Evolutionary conservation across 2,329 filamentous ascomycete genomes (phyloP), one percentile per base, ranked within the genome.

Genomic region (Penicillium hesseltinei): DNA sequence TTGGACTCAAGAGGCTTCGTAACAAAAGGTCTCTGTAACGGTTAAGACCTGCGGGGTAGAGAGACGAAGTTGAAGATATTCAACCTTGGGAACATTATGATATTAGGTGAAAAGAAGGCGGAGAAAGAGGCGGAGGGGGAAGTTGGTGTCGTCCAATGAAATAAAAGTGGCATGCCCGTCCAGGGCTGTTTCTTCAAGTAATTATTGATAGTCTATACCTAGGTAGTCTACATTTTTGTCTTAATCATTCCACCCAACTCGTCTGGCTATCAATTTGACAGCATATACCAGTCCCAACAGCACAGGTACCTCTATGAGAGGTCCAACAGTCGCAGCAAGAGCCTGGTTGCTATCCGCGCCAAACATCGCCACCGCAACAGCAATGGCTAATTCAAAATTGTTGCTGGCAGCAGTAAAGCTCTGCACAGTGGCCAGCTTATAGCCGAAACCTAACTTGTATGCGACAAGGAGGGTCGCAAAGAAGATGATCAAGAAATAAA

Each of bases 351-450:
- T 93, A 40, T 88, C 78, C 0, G 88, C 82, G 0, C 91, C 92
- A 74, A 89, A 96, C 0, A 88, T 88, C 0, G 91, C 88, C 3
- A 96, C 87, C 0, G 90, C 90, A 0, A 96, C 91, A 0, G 91
- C 91, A 74, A 96, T 96, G 0, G 92, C 91, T 25, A 96, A 78
- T 77, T 96, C 92, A 68, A 96, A 96, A 71, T 96, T 96, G 70
- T 96, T 96, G 71, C 91, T 96, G 1, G 90, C 89, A 0, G 91
- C 92, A 0, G 90, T 95, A 67, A 96, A 94, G 69, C 89, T 92
- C 75, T 95, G 91, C 2, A 91, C 93, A 11, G 83, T 81, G 1
- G 83, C 82, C 0, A 92, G 71, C 36, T 81, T 81, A 70, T 95
- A 95, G 0, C 84, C 85, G 57, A 92, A 92, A 0, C 90, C 88